Evolutionary conservation across 1,284 basidiomycete genomes (phyloP).

Genomic region (Pseudozyma hubeiensis): DNA sequence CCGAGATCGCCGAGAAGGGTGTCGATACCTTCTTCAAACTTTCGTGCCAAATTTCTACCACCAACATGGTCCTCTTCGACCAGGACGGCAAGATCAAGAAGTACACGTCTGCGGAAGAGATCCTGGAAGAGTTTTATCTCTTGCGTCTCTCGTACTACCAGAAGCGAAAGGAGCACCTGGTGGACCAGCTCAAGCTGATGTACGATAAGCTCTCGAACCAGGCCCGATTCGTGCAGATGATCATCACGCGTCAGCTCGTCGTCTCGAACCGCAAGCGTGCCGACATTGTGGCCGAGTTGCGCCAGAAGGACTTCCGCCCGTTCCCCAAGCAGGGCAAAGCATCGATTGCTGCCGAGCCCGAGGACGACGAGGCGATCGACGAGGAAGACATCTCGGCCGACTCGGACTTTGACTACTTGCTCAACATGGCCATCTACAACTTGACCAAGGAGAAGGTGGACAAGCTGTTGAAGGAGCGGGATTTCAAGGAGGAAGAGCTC

Average conservation of each 20-base stretch:
- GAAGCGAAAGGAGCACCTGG: conserved; percentile 87
- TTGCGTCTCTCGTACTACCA: conserved; percentile 82
- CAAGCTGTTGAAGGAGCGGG: conserved; percentile 82
- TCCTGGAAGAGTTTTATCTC: conserved; percentile 93
- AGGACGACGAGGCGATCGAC: conserved; percentile 71
- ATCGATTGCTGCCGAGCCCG: conserved; percentile 75
- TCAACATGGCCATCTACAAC: conserved; percentile 95
- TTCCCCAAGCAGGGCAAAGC: conserved; percentile 84
- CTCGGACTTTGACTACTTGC: conserved; percentile 90
- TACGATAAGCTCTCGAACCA: conserved; percentile 93
- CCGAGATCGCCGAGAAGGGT: conserved; percentile 89
- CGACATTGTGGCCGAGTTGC: conserved; percentile 86
- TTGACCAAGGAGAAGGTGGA: conserved; percentile 95
- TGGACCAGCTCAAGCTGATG: conserved; percentile 83
- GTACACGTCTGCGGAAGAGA: conserved; percentile 89
- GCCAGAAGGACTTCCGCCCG: conserved; percentile 82
- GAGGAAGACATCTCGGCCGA: conserved; percentile 73
- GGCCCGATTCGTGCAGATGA: conserved; percentile 96
- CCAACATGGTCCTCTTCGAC: conserved; percentile 99
- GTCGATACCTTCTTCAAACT: conserved; percentile 92
- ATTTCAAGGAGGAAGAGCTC: conserved; percentile 85
- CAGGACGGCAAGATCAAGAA: conserved; percentile 95
- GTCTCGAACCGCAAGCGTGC: conserved; percentile 91
- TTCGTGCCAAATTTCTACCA: conserved; percentile 82
- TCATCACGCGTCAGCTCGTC: conserved; percentile 86